Percentiles rank a stretch among this genome's conserved stretches.
These are phyloP conservation scores for Tremellales sp. DNA, from an alignment of 1,284 basidiomycete species.

Conservation along the genomic window DNA sequence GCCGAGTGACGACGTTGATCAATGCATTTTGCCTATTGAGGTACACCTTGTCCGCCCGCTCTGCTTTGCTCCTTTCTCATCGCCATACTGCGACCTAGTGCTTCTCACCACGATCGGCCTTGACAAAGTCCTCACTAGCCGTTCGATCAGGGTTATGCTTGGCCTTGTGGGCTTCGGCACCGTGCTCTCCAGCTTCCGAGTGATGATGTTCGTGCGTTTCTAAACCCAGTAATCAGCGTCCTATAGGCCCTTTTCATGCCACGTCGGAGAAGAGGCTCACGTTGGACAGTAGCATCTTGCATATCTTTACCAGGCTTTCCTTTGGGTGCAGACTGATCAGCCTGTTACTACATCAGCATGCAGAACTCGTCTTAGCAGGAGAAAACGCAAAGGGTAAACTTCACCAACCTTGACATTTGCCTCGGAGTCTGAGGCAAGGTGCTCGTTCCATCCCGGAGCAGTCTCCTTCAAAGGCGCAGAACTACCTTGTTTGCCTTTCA, in stretches of 20 bases:
- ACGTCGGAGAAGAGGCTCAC: constrained; percentile 17
- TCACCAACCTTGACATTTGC: constrained; percentile 36
- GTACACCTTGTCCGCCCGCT: no score
- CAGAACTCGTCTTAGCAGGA: not conserved
- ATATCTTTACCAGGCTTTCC: constrained; percentile 34
- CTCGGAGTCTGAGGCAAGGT: constrained; percentile 41
- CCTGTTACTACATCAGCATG: constrained; percentile 12
- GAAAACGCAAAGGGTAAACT: not conserved
- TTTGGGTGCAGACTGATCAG: constrained; percentile 28
- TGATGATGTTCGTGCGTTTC: constrained; percentile 35
- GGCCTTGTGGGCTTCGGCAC: constrained; percentile 11
- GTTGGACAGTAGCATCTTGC: constrained; percentile 35
- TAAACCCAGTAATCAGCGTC: constrained; percentile 6
- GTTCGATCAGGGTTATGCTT: constrained; percentile 10
- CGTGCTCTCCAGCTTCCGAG: constrained; percentile 4
- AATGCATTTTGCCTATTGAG: no score
- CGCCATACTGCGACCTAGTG: no score
- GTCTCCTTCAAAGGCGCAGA: constrained; percentile 33
- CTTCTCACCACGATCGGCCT: constrained; percentile 5
- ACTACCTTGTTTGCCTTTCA: constrained; percentile 29
- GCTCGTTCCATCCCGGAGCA: constrained; percentile 46
- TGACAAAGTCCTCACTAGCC: constrained; percentile 23
- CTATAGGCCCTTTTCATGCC: not conserved
- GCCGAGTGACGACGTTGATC: no score
- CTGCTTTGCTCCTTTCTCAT: no score